Evolutionary conservation across 2,329 filamentous ascomycete species (phyloP), one percentile per base, ranked within the genome.

Genomic region (Alternaria sp.): DNA sequence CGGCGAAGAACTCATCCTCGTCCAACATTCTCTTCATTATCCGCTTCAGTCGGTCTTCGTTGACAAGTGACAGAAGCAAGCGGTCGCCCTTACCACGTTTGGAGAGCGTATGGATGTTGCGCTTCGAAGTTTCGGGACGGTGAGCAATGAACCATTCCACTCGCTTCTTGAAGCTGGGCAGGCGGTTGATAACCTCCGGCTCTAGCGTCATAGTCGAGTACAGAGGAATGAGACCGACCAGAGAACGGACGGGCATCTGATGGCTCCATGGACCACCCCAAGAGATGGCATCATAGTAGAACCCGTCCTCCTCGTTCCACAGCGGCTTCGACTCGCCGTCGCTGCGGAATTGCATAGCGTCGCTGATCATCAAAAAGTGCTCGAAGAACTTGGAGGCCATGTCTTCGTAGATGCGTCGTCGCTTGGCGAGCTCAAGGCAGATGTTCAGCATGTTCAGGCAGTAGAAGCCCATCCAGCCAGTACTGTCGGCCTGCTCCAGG

Each of bases 401-500:
- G 76, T 98, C 95, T 84, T 98, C 95, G 79, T 98, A 98, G 61
- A 91, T 97, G 44, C 94, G 90, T 49, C 96, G 90, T 79, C 97
- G 93, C 83, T 98, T 98, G 63, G 95, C 94, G 70, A 98, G 86
- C 82, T 98, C 96, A 12, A 98, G 87, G 14, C 94, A 90, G 75
- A 98, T 98, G 82, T 98, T 98, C 75, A 98, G 86, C 95, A 98
- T 98, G 82, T 90, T 94, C 66, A 98, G 83, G 75, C 92, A 97
- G 84, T 97, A 98, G 80, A 98, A 98, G 10, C 93, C 95, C 95
- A 98, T 98, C 95, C 95, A 98, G 30, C 95, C 95, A 10, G 95
- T 98, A 78, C 94, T 97, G 84, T 98, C 95, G 18, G 96, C 96
- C 82, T 98, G 95, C 81, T 98, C 95, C 9, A 98, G 87, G 3